A percentile compares a stretch with the other conserved stretches of the same genome.
Conservation (phyloP, 2,329 filamentous ascomycete genomes). For the Westerdykella ornata region DNA sequence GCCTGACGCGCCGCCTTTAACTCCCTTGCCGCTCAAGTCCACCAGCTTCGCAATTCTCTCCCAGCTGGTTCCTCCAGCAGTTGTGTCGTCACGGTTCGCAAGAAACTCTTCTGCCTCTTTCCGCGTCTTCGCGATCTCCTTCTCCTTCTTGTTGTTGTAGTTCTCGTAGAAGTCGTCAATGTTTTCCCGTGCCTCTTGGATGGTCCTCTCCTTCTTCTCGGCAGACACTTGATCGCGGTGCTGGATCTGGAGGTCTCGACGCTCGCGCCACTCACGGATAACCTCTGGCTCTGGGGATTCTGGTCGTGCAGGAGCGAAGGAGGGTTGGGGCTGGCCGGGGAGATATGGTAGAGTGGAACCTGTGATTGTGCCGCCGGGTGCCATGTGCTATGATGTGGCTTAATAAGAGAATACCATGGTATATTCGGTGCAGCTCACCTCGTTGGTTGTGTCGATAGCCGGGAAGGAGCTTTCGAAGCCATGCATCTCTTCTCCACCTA, state of each 20-base stretch:
- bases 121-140: constrained; percentile 77
- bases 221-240: constrained; percentile 81
- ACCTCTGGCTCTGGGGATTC: constrained; percentile 84
- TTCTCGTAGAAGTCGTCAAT: constrained; percentile 99
- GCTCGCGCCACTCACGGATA: constrained; percentile 83
- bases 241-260: constrained; percentile 72
- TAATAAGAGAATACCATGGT: neutral
- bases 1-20: constrained; percentile 76
- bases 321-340: constrained; percentile 31
- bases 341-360: constrained; percentile 56
- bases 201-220: constrained; percentile 73
- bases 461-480: constrained; percentile 88
- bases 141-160: constrained; percentile 98
- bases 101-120: constrained; percentile 93
- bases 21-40: constrained; percentile 91
- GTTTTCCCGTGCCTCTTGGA: constrained; percentile 84
- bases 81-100: constrained; percentile 80
- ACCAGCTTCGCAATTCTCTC: constrained; percentile 96
- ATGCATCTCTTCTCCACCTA: constrained; percentile 43
- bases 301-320: constrained; percentile 46
- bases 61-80: constrained; percentile 94
- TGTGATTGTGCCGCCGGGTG: constrained; percentile 73
- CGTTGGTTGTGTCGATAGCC: constrained; percentile 66
- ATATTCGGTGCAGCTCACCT: constrained; percentile 47
- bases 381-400: constrained; percentile 53